Base-by-base conservation (phyloP, 495 filamentous ascomycete genomes). In the Aspergillus bridgeri region DNA sequence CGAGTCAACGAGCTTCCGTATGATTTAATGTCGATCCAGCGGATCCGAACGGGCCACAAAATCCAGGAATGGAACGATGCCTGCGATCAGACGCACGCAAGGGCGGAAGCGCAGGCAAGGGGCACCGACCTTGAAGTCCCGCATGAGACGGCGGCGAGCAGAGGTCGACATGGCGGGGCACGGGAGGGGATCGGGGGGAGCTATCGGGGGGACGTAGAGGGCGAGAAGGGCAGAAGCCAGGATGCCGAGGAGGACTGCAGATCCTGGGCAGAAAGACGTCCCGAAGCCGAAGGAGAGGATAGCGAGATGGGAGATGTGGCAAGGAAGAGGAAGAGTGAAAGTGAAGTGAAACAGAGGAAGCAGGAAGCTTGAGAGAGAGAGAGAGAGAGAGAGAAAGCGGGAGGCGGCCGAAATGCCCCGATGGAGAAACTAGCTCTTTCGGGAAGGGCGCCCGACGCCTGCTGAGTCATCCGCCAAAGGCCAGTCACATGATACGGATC, bases 61-160 rank as follows among this genome's bases (percentile, higher is more conserved):
- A 11, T 3, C 25, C 25, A 38, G 7, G 5, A 1, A 29, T 29
- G 27, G 11, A 7, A 27, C 4, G 7, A 27, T 27, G 3, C 25
- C 7, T 27, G 27, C 6, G 6, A 29, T 29, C n/a, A n/a, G n/a
- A 11, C 15, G 17, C 5, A 47, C 18, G 9, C 6, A 24, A 42
- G 49, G 53, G 38, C 18, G 25, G 45, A 38, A 11, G 15, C 19
- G 48, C 23, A 38, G 19, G 25, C 15, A 15, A 50, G 19, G 7
- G 20, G 29, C 13, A 74, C 82, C 52, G 76, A 96, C 92, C 89
- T 96, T 97, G 81, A 97, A 96, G 79, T 97, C 92, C 64, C 92
- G 87, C 92, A 97, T 97, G 65, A 97, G 81, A 71, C 92, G 91
- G 65, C 92, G 90, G 65, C 92, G 90, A 57, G 92, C 92, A 62